Evolutionary conservation across 495 filamentous ascomycete genomes (phyloP), one percentile per base, ranked within the genome.

Genomic region (Talaromyces proteolyticus): DNA sequence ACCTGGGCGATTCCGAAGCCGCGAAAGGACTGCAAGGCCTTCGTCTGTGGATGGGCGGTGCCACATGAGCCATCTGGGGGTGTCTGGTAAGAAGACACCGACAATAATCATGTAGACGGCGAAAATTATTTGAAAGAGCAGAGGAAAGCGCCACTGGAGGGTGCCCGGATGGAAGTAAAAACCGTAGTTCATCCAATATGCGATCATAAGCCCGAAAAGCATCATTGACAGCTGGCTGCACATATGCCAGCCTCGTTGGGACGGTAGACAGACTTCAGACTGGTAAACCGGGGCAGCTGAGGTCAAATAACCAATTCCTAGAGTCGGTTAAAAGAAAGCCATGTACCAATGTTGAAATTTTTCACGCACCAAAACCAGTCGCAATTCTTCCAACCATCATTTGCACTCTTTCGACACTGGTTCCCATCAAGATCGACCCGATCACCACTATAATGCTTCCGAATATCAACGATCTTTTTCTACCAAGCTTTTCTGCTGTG

Each of bases 81-180:
- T 64, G 36, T 68, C 63, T 17, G 64, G 64, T 46, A 68, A 41
- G 24, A 59, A 66, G 1, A 50, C 50, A 2, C 55, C 57, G 11
- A 61, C 26, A 29, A 46, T n/a, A 1, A 66, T 42, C 38, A 64
- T 53, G 40, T 60, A 57, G 12, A 68, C 44, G 8, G 57, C 57
- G 58, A 78, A 77, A 38, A 78, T 48, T 43, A 73, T 68, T 50
- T 79, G 74, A 42, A 78, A 69, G 3, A 66, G 62, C 3, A 79
- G 53, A 2, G 75, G 75, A 25, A 79, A 66, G 24, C 75, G 60
- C 75, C 76, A 78, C 16, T 65, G 59, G 8, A 73, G 51, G 10
- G 58, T 53, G 0, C 74, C 72, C 6, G 56, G 51, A 8, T 67
- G 62, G 46, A 67, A 76, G n/a, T 67, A 73, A 42, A 78, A 73